Conservation (phyloP, 148 eudicot species). For the Salicornia ramosissima region DNA sequence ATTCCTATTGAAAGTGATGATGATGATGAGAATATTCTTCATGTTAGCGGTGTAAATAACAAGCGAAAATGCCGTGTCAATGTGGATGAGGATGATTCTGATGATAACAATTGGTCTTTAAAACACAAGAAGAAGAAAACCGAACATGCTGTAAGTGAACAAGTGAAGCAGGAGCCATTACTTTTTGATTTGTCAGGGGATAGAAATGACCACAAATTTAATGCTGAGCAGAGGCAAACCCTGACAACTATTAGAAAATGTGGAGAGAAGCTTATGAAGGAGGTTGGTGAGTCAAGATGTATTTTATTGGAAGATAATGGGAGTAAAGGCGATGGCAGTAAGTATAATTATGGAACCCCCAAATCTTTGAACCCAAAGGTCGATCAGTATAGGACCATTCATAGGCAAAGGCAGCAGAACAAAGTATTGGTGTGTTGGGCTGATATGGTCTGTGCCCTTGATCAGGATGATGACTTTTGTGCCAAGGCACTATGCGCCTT, state of each 20-base stretch:
- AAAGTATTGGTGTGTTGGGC: background rate
- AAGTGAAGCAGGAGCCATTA: constrained; percentile 13
- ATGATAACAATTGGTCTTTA: background rate
- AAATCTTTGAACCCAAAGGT: background rate
- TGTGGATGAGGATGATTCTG: background rate
- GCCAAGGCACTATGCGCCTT: constrained; percentile 22
- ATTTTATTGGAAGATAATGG: background rate
- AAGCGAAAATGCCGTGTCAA: background rate
- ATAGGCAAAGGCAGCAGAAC: background rate
- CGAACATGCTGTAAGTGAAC: background rate
- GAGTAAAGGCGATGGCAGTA: background rate
- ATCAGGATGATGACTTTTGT: constrained; percentile 14
- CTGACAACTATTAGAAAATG: background rate
- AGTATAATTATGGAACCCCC: background rate
- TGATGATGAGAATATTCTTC: constrained; percentile 8
- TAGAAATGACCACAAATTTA: background rate
- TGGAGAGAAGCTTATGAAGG: background rate
- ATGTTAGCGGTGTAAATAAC: background rate
- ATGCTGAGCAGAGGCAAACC: background rate
- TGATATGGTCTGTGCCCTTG: constrained; percentile 10
- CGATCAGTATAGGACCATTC: background rate
- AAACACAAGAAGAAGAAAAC: constrained; percentile 9
- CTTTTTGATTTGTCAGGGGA: background rate
- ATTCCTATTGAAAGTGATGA: constrained; percentile 21
- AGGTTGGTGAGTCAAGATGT: background rate